A percentile compares a stretch with the other conserved stretches of the same genome.
Evolutionary conservation across 2,329 filamentous ascomycete species (phyloP).

Genomic region (Hypoxylon sp.): DNA sequence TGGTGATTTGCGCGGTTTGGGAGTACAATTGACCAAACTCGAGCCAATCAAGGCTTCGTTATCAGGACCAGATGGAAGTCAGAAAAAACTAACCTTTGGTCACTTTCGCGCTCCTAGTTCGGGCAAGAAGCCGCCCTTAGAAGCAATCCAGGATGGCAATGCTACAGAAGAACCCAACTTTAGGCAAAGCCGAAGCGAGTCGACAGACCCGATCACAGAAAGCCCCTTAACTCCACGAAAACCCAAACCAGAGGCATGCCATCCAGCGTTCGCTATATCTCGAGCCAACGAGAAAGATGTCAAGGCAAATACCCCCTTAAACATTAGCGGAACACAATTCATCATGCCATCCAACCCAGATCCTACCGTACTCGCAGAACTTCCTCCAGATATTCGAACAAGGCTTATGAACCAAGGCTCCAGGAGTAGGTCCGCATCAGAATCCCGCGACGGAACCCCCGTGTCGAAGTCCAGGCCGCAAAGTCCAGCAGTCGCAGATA

Average conservation of each 20-base stretch:
- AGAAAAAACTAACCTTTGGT: constrained; percentile 80
- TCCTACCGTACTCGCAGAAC: constrained; percentile 79
- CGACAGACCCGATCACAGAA: constrained; percentile 63
- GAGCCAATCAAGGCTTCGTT: constrained; percentile 74
- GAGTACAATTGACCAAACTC: constrained; percentile 92
- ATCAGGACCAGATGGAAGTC: constrained; percentile 74
- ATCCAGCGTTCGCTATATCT: constrained; percentile 63
- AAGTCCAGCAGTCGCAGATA: constrained; percentile 46
- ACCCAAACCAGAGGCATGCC: constrained; percentile 53
- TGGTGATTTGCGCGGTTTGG: constrained; percentile 90
- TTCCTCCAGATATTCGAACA: constrained; percentile 83
- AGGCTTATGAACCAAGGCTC: constrained; percentile 73
- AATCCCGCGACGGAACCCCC: constrained; percentile 45
- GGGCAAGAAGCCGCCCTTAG: constrained; percentile 49
- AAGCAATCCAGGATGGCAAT: constrained; percentile 59
- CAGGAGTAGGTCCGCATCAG: constrained; percentile 41
- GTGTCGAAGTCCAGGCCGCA: constrained; percentile 51
- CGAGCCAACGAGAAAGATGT: constrained; percentile 59
- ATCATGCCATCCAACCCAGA: constrained; percentile 87
- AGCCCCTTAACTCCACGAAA: constrained; percentile 63
- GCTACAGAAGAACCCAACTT: constrained; percentile 48
- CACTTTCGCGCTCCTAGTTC: constrained; percentile 53
- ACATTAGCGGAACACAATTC: constrained; percentile 89
- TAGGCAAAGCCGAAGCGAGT: constrained; percentile 44
- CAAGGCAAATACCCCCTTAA: constrained; percentile 73